Evolutionary conservation across 805 yeast species (phyloP).

Genomic region (Metschnikowia santaceciliae): DNA sequence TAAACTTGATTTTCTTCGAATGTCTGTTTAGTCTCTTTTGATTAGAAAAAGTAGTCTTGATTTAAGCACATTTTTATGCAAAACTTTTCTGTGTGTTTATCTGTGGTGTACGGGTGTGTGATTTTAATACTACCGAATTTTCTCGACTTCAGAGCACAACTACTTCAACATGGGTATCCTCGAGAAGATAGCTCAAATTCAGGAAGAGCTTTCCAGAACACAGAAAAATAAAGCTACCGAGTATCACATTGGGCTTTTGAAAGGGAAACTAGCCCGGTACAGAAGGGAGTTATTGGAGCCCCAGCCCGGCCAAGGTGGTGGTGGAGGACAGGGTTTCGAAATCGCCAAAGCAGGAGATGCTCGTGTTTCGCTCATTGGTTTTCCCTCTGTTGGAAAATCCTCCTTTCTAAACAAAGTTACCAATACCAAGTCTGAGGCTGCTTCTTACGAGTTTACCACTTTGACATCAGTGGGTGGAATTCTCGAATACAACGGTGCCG

Average conservation of each 20-base stretch:
- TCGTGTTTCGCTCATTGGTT: conserved; percentile 90
- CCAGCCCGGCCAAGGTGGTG: conserved; percentile 68
- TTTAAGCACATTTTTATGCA: neutral
- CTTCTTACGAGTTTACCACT: conserved; percentile 93
- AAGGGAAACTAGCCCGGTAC: conserved; percentile 91
- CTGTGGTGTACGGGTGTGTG: conserved; percentile 13
- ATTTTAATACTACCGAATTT: neutral
- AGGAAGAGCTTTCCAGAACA: conserved; percentile 89
- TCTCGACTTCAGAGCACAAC: neutral
- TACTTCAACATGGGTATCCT: conserved; percentile 18
- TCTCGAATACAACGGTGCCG: conserved; percentile 92
- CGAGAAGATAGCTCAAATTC: conserved; percentile 84
- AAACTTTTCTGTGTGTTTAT: neutral
- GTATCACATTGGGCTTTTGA: conserved; percentile 88
- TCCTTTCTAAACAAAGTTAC: conserved; percentile 86
- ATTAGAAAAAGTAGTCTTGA: no score
- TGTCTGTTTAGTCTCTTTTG: no score
- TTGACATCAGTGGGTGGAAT: conserved; percentile 97
- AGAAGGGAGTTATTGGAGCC: conserved; percentile 91
- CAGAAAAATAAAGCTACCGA: conserved; percentile 98
- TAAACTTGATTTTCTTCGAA: neutral
- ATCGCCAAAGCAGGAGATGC: conserved; percentile 96
- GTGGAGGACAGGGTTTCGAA: conserved; percentile 86
- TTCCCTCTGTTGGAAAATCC: conserved; percentile 97
- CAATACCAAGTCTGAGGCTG: conserved; percentile 90